Evolutionary conservation across 2,329 filamentous ascomycete genomes (phyloP).

Genomic region (Bipolaris bicolor): DNA sequence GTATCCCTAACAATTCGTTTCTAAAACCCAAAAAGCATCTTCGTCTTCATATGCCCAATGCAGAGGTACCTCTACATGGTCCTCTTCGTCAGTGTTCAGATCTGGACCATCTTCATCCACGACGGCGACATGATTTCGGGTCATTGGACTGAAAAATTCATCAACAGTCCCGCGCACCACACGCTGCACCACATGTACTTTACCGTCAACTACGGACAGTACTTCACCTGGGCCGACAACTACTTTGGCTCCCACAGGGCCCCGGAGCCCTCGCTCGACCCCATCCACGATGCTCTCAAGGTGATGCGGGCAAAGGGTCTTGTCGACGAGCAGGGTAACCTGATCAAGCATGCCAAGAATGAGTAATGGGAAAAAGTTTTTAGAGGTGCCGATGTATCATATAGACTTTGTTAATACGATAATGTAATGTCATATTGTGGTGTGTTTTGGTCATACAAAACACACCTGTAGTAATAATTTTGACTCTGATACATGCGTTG

Average conservation of each 20-base stretch:
- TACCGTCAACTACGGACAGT: conserved; percentile 15
- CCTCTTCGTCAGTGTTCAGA: conserved; percentile 11
- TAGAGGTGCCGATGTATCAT: conserved; percentile 4
- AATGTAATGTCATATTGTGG: not conserved
- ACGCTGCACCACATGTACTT: conserved; percentile 16
- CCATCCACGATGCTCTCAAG: conserved; percentile 14
- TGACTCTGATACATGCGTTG: no score
- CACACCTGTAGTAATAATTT: not conserved
- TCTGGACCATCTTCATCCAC: conserved; percentile 16
- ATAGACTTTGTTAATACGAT: not conserved
- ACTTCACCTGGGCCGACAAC: conserved; percentile 13
- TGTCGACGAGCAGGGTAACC: conserved; percentile 11
- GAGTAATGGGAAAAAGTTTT: conserved; percentile 3
- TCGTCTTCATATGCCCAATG: conserved; percentile 13
- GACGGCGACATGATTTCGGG: conserved; percentile 13
- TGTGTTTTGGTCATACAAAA: not conserved
- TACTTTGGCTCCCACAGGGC: conserved; percentile 12
- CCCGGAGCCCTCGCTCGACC: conserved; percentile 8
- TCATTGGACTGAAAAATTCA: conserved; percentile 13
- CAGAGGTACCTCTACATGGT: conserved; percentile 15
- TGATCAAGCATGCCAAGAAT: conserved; percentile 9
- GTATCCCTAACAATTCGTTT: not conserved
- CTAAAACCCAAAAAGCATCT: conserved; percentile 6
- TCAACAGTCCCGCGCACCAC: conserved; percentile 14
- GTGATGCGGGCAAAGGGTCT: conserved; percentile 12